Base-by-base conservation (phyloP, 1,284 basidiomycete genomes). In the Fereydounia khargensis region DNA sequence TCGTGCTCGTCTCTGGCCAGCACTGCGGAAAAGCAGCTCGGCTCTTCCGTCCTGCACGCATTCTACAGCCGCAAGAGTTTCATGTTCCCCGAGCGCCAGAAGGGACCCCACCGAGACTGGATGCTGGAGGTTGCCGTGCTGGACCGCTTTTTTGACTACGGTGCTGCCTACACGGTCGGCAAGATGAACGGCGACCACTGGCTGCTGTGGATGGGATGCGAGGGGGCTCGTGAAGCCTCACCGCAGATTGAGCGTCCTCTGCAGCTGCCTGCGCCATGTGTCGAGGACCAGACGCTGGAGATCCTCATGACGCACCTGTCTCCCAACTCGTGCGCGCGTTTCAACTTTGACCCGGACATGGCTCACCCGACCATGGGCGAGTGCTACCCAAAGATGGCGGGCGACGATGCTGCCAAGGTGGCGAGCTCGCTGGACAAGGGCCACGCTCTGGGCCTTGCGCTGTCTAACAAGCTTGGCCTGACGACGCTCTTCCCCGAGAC, bases 171-270 rank as follows among this genome's bases (percentile, higher is more conserved):
- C 80, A 95, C 90, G 11, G 87, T 98, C 47, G 95, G 95, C 48
- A 94, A 91, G 76, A 89, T 96, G 79, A 98, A 98, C 77, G 90
- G 94, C 41, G 91, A 97, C 78, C 94, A 99, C 79, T 99, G 95
- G 95, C 79, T 98, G 31, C 84, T 98, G 33, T 98, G 97, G 80
- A 74, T 55, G 76, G 73, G 43, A 33, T 52, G 37, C 65, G 56
- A 65, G 68, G 55, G 48, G 17, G 42, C 62, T 40, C 40, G 51
- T 43, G 30, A 67, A 57, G 35, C 53, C 55, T 31, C 46, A 13
- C 16, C 40, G 3, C 28, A 27, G 9, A 44, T 67, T 0, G 65
- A 66, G 43, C 39, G 65, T 9, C 66, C 66, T 6, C 45, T 65
- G 10, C 39, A 51, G 21, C 40, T 66, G 6, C 65, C 62, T 6